Percentiles rank a stretch among this genome's conserved stretches.
Evolutionary conservation across 2,329 filamentous ascomycete species (phyloP).

Genomic region (Fusarium bactridioides): DNA sequence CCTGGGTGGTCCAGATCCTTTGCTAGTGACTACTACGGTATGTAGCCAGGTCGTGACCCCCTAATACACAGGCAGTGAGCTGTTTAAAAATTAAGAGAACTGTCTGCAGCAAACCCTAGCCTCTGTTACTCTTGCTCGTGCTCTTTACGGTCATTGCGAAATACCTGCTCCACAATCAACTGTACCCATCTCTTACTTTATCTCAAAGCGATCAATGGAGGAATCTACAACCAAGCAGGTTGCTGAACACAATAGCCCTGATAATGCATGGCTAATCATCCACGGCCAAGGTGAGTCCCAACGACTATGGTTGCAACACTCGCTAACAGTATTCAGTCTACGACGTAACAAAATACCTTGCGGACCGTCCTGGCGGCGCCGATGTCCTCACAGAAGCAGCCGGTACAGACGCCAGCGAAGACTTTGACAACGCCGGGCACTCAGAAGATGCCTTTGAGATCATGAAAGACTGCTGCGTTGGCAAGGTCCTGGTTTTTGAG

Average conservation of each 20-base stretch:
- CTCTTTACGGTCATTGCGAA: too few species aligned
- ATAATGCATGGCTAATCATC: neutral
- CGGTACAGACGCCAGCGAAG: conserved; percentile 79
- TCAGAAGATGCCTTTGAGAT: conserved; percentile 66
- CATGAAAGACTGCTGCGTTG: conserved; percentile 49
- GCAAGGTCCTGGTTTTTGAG: conserved; percentile 46
- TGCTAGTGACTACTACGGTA: too few species aligned
- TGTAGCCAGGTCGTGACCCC: too few species aligned
- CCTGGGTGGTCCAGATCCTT: neutral
- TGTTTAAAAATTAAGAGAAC: too few species aligned
- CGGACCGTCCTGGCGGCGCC: conserved; percentile 75
- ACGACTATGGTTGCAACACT: too few species aligned
- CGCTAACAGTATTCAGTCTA: too few species aligned
- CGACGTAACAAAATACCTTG: conserved; percentile 63
- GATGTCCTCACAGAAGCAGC: conserved; percentile 80
- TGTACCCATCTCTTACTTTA: too few species aligned
- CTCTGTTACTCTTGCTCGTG: too few species aligned
- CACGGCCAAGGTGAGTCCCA: conserved; percentile 4
- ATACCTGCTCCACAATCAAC: too few species aligned
- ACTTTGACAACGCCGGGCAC: conserved; percentile 86
- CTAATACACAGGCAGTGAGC: too few species aligned
- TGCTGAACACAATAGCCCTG: neutral
- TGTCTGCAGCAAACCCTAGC: too few species aligned
- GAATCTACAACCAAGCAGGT: conserved; percentile 3
- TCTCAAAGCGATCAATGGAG: too few species aligned